These are phyloP conservation scores for Aspergillus sp. DNA, from an alignment of 2,329 filamentous ascomycete species.

Conservation along the genomic window DNA sequence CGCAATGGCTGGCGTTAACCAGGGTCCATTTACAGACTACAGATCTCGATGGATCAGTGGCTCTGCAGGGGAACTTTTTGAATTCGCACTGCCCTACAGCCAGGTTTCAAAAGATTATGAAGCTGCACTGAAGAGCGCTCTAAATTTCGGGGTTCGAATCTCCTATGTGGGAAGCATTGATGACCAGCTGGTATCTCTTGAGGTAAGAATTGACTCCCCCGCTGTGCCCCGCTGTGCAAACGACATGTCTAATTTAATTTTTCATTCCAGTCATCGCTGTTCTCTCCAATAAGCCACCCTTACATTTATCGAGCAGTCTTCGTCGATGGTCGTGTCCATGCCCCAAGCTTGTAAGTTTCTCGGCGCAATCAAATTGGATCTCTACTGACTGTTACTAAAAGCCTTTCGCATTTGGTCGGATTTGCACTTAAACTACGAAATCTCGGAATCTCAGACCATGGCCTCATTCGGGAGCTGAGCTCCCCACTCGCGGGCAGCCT, in stretches of 20 bases:
- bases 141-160: slow-evolving; percentile 75
- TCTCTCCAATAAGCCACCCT: slow-evolving; percentile 79
- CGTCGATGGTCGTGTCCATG: slow-evolving; percentile 86
- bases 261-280: slow-evolving; percentile 66
- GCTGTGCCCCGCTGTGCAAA: background rate
- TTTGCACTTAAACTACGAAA: slow-evolving; percentile 94
- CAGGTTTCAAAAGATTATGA: slow-evolving; percentile 78
- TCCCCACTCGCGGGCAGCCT: slow-evolving; percentile 83
- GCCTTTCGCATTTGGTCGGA: slow-evolving; percentile 82
- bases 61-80: slow-evolving; percentile 89
- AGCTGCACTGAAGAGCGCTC: slow-evolving; percentile 65
- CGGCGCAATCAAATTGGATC: background rate
- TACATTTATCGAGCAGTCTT: slow-evolving; percentile 96
- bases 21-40: slow-evolving; percentile 90
- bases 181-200: slow-evolving; percentile 90
- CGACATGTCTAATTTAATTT: slow-evolving; percentile 13
- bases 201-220: slow-evolving; percentile 48
- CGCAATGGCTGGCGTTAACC: slow-evolving; percentile 83
- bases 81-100: slow-evolving; percentile 80
- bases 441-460: slow-evolving; percentile 86
- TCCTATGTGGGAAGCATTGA: slow-evolving; percentile 93
- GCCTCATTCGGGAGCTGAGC: slow-evolving; percentile 84
- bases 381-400: slow-evolving; percentile 20
- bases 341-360: slow-evolving; percentile 74
- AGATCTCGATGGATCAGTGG: slow-evolving; percentile 85